Evolutionary conservation across 495 filamentous ascomycete genomes (phyloP), one percentile per base, ranked within the genome.

Genomic region (Penicillium psychrofluorescens): DNA sequence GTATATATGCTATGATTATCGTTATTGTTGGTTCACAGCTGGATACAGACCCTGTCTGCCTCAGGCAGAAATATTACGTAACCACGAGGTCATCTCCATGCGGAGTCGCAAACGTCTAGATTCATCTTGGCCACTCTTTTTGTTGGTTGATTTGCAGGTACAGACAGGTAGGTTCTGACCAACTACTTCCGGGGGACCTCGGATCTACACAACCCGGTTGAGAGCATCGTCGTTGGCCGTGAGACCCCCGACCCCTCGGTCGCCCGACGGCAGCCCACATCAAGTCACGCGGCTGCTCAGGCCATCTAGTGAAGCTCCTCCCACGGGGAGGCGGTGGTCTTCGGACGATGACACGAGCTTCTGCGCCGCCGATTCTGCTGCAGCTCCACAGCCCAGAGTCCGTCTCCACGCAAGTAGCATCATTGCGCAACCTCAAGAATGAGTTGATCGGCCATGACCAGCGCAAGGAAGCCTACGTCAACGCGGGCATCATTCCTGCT

Each of bases 391-490:
- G 67, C 53, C 71, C 81, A 35, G 77, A 74, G 40, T 79, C 78
- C 47, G 61, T 75, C 46, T 68, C 72, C 5, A 72, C 79, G 35
- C 85, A 87, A 55, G 71, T 83, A 28, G 68, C 68, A 34, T 75
- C 79, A 38, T 75, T 98, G 35, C 77, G 80, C 36, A 66, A 71
- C 27, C 63, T 97, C 11, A 98, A 95, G 71, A 90, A 95, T 63
- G 85, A 94, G 44, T 70, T 92, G 35, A 80, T 95, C 51, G 92
- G 92, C 29, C 88, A 96, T 65, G 79, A 86, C 22, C 83, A 92
- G 57, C 79, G 81, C 56, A 98, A 98, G 62, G 84, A 89, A 55
- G 51, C 76, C 33, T 89, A 80, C 74, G 67, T 97, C 14, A 65
- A 66, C 38, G 62, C 70, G 37, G 90, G 89, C 11, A 68, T 95